Evolutionary conservation across 2,329 filamentous ascomycete genomes (phyloP).

Genomic region (Didymella lethalis): DNA sequence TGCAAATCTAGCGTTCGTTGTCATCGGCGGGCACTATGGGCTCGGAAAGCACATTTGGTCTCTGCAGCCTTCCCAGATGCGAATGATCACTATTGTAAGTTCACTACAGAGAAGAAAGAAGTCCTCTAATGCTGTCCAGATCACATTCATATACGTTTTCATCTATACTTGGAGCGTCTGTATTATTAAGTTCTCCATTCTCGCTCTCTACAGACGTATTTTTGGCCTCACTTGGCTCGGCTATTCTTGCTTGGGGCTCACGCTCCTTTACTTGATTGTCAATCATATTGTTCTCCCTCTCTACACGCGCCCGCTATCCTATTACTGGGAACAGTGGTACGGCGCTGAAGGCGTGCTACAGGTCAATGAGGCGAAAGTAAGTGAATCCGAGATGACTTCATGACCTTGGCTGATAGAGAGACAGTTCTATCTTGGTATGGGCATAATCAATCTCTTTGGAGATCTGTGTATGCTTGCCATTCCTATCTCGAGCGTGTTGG

Average conservation of each 20-base stretch:
- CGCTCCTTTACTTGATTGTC: conserved; percentile 29
- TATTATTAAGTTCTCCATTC: conserved; percentile 39
- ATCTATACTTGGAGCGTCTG: conserved; percentile 39
- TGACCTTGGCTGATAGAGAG: conserved; percentile 5
- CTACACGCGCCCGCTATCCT: conserved; percentile 28
- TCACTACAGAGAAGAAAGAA: no score
- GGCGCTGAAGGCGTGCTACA: conserved; percentile 24
- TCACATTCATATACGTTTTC: conserved; percentile 38
- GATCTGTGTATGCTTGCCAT: conserved; percentile 29
- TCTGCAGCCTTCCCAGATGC: conserved; percentile 33
- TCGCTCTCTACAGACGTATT: conserved; percentile 38
- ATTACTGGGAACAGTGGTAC: conserved; percentile 37
- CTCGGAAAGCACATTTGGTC: conserved; percentile 40
- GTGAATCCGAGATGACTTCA: neutral
- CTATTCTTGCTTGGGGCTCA: conserved; percentile 30
- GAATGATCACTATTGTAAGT: conserved; percentile 33
- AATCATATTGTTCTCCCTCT: conserved; percentile 33
- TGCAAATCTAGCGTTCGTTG: conserved; percentile 37
- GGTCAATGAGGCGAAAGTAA: conserved; percentile 33
- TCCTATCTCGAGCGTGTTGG: conserved; percentile 22
- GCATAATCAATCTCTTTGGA: conserved; percentile 38
- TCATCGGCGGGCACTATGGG: conserved; percentile 32
- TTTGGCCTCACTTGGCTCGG: conserved; percentile 35
- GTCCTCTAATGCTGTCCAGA: conserved; percentile 20
- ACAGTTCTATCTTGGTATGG: conserved; percentile 38